Evolutionary conservation across 1,284 basidiomycete genomes (phyloP).

Genomic region (Neonothopanus nambi): DNA sequence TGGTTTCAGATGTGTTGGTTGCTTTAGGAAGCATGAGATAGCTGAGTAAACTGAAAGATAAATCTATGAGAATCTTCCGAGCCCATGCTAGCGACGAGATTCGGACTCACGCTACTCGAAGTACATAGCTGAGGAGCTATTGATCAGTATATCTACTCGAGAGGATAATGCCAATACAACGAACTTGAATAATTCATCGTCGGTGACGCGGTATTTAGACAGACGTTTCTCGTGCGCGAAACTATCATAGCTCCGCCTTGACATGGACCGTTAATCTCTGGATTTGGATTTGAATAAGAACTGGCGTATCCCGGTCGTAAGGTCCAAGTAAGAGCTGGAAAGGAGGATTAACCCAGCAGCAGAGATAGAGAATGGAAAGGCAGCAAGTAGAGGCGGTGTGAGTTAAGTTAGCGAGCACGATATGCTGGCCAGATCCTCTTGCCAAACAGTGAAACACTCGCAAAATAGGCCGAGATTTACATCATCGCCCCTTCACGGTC

Average conservation of each 20-base stretch:
- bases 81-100: constrained; percentile 15
- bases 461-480: too few relatives aligned
- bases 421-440: too few relatives aligned
- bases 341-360: too few relatives aligned
- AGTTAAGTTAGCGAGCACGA: too few relatives aligned
- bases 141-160: constrained; percentile 6
- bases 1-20: constrained; percentile 20
- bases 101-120: constrained; percentile 71
- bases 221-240: constrained; percentile 65
- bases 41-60: constrained; percentile 54
- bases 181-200: constrained; percentile 82
- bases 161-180: constrained; percentile 28
- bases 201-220: constrained; percentile 73
- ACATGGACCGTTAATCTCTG: constrained; percentile 39
- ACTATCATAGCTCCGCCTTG: constrained; percentile 70
- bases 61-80: constrained; percentile 5
- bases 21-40: constrained; percentile 70
- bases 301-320: too few relatives aligned
- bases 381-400: too few relatives aligned
- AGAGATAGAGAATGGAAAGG: too few relatives aligned
- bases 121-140: constrained; percentile 57
- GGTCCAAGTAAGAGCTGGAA: too few relatives aligned
- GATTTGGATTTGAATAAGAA: too few relatives aligned
- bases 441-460: too few relatives aligned
- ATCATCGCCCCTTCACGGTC: too few relatives aligned